phyloP scores from a whole-genome alignment of 1,284 basidiomycete species.

The Puccinia hordei region DNA sequence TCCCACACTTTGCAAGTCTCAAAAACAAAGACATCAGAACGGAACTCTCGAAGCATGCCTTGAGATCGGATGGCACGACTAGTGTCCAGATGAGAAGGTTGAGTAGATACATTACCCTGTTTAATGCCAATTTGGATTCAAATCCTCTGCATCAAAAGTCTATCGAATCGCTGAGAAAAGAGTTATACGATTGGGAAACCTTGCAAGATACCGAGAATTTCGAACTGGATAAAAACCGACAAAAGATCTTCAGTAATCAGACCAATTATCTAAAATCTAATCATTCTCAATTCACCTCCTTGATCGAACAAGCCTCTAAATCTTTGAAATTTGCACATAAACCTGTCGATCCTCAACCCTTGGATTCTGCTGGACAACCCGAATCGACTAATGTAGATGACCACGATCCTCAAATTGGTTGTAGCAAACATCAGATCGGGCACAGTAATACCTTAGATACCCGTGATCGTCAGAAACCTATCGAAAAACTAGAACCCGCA shows the following conservation, averaged over 20 bases:
- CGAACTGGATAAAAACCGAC: slow-evolving; percentile 2
- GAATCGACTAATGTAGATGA: background rate
- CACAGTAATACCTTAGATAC: background rate
- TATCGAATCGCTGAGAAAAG: slow-evolving; percentile 15
- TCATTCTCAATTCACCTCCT: slow-evolving; percentile 5
- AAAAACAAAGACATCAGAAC: slow-evolving; percentile 33
- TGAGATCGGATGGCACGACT: slow-evolving; percentile 23
- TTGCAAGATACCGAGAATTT: slow-evolving; percentile 38
- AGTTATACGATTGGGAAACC: slow-evolving; percentile 39
- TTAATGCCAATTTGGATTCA: slow-evolving; percentile 46
- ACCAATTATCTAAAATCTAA: slow-evolving; percentile 16
- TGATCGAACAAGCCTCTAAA: slow-evolving; percentile 33
- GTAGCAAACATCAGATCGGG: background rate
- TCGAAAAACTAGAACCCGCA: no score
- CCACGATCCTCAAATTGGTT: background rate
- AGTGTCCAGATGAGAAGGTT: slow-evolving; percentile 14
- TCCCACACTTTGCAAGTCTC: slow-evolving; percentile 46
- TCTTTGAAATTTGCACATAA: background rate
- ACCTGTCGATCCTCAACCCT: background rate
- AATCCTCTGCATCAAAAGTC: slow-evolving; percentile 34
- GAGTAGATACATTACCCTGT: slow-evolving; percentile 32
- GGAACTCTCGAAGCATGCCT: slow-evolving; percentile 23
- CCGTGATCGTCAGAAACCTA: no score
- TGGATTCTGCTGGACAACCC: background rate
- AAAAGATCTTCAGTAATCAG: slow-evolving; percentile 26